A percentile compares a stretch with the other conserved stretches of the same genome.
Conservation (phyloP, 2,329 filamentous ascomycete species). For the Stemphylium beticola region DNA sequence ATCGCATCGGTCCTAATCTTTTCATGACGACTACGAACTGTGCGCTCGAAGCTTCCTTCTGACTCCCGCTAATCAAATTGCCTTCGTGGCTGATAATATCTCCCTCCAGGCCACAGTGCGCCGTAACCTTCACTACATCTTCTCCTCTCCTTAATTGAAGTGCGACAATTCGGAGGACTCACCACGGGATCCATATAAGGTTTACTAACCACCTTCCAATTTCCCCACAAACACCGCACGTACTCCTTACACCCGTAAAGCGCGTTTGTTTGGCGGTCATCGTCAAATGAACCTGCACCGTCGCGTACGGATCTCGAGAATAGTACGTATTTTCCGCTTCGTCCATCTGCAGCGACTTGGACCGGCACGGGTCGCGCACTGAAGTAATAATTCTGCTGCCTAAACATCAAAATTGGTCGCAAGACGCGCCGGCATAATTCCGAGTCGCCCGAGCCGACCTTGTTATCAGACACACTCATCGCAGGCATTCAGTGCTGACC, state of each 20-base stretch:
- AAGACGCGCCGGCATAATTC: conserved; percentile 9
- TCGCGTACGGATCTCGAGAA: conserved; percentile 62
- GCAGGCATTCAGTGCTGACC: conserved; percentile 22
- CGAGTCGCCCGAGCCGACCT: conserved; percentile 23
- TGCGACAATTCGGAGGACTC: conserved; percentile 17
- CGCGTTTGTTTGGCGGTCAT: conserved; percentile 90
- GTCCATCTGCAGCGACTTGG: conserved; percentile 6
- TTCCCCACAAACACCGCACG: conserved; percentile 19
- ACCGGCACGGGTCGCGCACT: conserved; percentile 12
- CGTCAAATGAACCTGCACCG: conserved; percentile 99
- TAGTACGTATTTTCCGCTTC: conserved; percentile 59
- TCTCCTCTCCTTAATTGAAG: conserved; percentile 8
- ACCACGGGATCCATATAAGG: conserved; percentile 18
- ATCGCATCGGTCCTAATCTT: conserved; percentile 10
- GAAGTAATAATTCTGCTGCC: conserved; percentile 28
- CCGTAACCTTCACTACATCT: conserved; percentile 21
- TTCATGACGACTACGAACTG: conserved; percentile 35
- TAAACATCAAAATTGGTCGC: conserved; percentile 15
- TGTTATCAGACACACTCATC: conserved; percentile 20
- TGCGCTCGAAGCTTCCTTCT: conserved; percentile 36
- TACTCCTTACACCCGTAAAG: conserved; percentile 52
- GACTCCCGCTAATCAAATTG: conserved; percentile 35
- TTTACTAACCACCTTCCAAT: conserved; percentile 22
- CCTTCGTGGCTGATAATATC: conserved; percentile 31
- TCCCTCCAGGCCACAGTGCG: conserved; percentile 36